These are phyloP conservation scores for Thelonectria olida DNA, from an alignment of 2,329 filamentous ascomycete genomes.

Conservation along the genomic window DNA sequence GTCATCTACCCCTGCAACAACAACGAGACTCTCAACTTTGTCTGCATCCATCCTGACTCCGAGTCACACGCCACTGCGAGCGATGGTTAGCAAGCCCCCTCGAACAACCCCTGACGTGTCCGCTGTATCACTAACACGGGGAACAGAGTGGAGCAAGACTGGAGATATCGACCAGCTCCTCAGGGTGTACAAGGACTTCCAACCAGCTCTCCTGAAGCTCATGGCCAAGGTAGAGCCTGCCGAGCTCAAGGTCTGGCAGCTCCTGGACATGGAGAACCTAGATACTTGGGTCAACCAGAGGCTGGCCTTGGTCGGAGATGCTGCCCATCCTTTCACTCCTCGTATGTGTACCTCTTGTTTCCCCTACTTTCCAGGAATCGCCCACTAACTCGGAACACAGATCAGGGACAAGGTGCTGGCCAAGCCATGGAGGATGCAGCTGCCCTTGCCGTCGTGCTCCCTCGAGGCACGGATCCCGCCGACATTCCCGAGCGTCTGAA, in stretches of 20 bases:
- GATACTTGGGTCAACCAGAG: slow-evolving; percentile 62
- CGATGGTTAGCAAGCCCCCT: slow-evolving; percentile 5
- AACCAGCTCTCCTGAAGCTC: slow-evolving; percentile 50
- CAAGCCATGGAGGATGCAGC: slow-evolving; percentile 76
- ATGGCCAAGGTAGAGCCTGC: slow-evolving; percentile 54
- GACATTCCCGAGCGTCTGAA: slow-evolving; percentile 65
- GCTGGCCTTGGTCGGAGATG: slow-evolving; percentile 72
- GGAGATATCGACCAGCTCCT: slow-evolving; percentile 51
- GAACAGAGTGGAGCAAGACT: slow-evolving; percentile 41
- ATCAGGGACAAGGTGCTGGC: slow-evolving; percentile 54
- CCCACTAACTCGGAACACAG: slow-evolving; percentile 6
- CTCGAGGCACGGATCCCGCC: slow-evolving; percentile 49
- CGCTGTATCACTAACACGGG: background rate
- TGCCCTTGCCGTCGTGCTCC: slow-evolving; percentile 65
- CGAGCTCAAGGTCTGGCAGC: slow-evolving; percentile 64
- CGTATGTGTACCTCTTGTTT: slow-evolving; percentile 6
- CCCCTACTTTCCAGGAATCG: too few species aligned
- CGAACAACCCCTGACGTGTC: background rate
- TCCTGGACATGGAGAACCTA: slow-evolving; percentile 70
- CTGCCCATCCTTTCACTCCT: slow-evolving; percentile 74
- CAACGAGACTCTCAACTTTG: slow-evolving; percentile 58
- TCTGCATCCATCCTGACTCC: slow-evolving; percentile 58
- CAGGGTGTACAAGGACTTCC: slow-evolving; percentile 53
- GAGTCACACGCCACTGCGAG: slow-evolving; percentile 20
- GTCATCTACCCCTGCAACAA: slow-evolving; percentile 58